Evolutionary conservation across 805 yeast genomes (phyloP).

Genomic region (Priceomyces medius): DNA sequence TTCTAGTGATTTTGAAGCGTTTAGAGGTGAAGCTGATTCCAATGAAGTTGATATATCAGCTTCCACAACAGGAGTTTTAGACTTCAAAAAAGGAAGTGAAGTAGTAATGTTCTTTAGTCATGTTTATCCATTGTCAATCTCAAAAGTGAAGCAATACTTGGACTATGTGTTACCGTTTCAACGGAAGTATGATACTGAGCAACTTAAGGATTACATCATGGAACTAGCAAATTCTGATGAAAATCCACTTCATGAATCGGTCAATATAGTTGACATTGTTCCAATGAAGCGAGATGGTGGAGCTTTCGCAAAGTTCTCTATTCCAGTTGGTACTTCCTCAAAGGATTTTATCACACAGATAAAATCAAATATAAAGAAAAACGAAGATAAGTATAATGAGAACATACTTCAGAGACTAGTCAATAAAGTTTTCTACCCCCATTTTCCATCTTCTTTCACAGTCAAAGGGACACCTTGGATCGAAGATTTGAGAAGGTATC

Average conservation of each 20-base stretch:
- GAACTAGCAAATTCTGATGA: slow-evolving; percentile 10
- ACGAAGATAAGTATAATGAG: slow-evolving; percentile 11
- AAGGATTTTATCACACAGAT: slow-evolving; percentile 55
- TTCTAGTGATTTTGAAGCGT: slow-evolving; percentile 27
- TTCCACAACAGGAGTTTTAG: slow-evolving; percentile 41
- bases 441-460: slow-evolving; percentile 55
- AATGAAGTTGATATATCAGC: slow-evolving; percentile 32
- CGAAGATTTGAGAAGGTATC: slow-evolving; percentile 82
- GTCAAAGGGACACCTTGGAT: slow-evolving; percentile 96
- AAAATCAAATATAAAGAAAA: slow-evolving; percentile 41
- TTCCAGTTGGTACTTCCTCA: slow-evolving; percentile 51
- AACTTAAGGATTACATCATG: slow-evolving; percentile 12
- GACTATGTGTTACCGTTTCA: slow-evolving; percentile 17
- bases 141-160: slow-evolving; percentile 23
- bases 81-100: slow-evolving; percentile 28
- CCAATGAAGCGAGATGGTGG: slow-evolving; percentile 88
- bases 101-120: slow-evolving; percentile 38
- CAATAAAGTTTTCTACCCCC: slow-evolving; percentile 13
- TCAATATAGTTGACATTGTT: slow-evolving; percentile 55
- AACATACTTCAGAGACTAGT: slow-evolving; percentile 10
- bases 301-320: slow-evolving; percentile 76
- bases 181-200: slow-evolving; percentile 13
- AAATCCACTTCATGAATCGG: slow-evolving; percentile 30
- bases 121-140: slow-evolving; percentile 29
- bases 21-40: slow-evolving; percentile 31